Percentiles rank a stretch among this genome's conserved stretches.
phyloP scores from a whole-genome alignment of 305 asterid genomes.

The Euphrasia arctica region DNA sequence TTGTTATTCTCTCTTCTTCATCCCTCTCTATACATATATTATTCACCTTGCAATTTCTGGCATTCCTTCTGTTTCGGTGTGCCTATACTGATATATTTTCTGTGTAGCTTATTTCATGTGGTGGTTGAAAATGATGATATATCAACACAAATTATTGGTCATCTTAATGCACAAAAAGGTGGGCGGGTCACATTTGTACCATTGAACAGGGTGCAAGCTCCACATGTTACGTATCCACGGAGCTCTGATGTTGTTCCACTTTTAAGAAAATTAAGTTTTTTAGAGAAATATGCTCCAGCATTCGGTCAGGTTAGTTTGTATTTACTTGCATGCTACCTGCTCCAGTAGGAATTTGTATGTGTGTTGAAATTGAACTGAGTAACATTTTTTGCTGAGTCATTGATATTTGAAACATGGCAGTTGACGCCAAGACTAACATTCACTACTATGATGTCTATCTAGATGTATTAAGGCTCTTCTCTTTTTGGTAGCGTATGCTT shows the following conservation, averaged over 20 bases:
- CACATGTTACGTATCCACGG: slow-evolving; percentile 75
- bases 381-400: slow-evolving; percentile 15
- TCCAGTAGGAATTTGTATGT: slow-evolving; percentile 19
- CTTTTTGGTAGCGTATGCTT: background rate
- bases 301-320: slow-evolving; percentile 70
- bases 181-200: slow-evolving; percentile 99
- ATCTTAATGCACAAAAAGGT: slow-evolving; percentile 94
- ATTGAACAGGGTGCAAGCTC: slow-evolving; percentile 89
- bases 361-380: slow-evolving; percentile 3
- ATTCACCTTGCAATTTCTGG: slow-evolving; percentile 16
- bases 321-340: slow-evolving; percentile 26
- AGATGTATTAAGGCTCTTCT: slow-evolving; percentile 7
- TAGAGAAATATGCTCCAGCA: slow-evolving; percentile 55
- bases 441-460: slow-evolving; percentile 2
- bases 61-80: slow-evolving; percentile 19
- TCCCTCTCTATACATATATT: slow-evolving; percentile 4
- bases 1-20: slow-evolving; percentile 1
- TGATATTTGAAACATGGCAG: slow-evolving; percentile 3
- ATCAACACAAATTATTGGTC: slow-evolving; percentile 85
- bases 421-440: slow-evolving; percentile 11
- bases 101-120: slow-evolving; percentile 86
- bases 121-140: slow-evolving; percentile 92
- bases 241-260: slow-evolving; percentile 87
- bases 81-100: slow-evolving; percentile 22
- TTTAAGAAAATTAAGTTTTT: slow-evolving; percentile 65